Percentiles rank a stretch among this genome's conserved stretches.
Evolutionary conservation across 164 flowering plant species (phyloP).

Genomic region (Sextonia rubra): DNA sequence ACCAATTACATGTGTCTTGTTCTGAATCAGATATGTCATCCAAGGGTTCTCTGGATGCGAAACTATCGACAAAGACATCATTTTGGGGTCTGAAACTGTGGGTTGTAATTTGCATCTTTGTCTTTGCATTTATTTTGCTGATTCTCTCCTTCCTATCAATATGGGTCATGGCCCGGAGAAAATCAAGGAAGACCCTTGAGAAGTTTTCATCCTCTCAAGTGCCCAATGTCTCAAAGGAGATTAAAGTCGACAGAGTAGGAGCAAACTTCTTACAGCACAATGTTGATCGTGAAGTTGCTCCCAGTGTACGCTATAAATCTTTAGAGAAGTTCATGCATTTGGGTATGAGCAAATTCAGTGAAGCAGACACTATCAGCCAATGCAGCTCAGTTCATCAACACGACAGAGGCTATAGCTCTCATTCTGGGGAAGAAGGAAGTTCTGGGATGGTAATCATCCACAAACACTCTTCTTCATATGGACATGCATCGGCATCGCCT

Average conservation of each 20-base stretch:
- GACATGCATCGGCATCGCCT: slow-evolving; percentile 60
- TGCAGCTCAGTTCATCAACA: slow-evolving; percentile 64
- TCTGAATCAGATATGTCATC: slow-evolving; percentile 42
- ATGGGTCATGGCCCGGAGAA: slow-evolving; percentile 57
- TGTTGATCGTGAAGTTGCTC: slow-evolving; percentile 41
- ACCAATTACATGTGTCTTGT: slow-evolving; percentile 1
- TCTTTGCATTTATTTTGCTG: slow-evolving; percentile 58
- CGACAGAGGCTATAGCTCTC: slow-evolving; percentile 67
- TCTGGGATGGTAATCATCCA: slow-evolving; percentile 34
- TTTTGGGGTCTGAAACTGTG: slow-evolving; percentile 59
- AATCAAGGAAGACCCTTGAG: slow-evolving; percentile 42
- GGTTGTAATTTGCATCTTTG: slow-evolving; percentile 65
- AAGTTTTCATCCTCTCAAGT: slow-evolving; percentile 50
- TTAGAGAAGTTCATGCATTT: slow-evolving; percentile 49
- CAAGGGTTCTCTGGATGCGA: slow-evolving; percentile 31
- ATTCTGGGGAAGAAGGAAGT: slow-evolving; percentile 83
- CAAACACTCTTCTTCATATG: slow-evolving; percentile 44
- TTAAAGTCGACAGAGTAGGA: slow-evolving; percentile 64
- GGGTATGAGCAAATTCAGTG: slow-evolving; percentile 64
- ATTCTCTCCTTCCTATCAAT: slow-evolving; percentile 57
- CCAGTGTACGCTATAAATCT: slow-evolving; percentile 38
- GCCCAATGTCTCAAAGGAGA: slow-evolving; percentile 71
- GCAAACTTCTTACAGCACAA: slow-evolving; percentile 21
- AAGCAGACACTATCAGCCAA: slow-evolving; percentile 66
- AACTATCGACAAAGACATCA: slow-evolving; percentile 47